A percentile compares a stretch with the other conserved stretches of the same genome.
phyloP scores from a whole-genome alignment of 140 eudicot species.

The Cichorium intybus region DNA sequence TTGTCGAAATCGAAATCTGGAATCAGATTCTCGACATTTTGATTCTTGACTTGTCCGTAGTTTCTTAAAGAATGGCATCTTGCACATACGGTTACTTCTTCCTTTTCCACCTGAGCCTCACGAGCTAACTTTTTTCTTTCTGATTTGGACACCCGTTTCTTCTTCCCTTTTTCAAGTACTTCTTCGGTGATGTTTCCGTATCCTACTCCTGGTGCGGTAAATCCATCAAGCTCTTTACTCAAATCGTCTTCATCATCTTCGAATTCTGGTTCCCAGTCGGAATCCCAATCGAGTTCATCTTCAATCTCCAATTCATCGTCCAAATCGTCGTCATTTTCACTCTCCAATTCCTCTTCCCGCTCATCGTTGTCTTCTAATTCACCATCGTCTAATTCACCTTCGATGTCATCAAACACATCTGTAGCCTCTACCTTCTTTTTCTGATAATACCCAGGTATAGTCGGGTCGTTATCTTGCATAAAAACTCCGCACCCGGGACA shows the following conservation, averaged over 20 bases:
- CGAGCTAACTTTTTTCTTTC: slow-evolving; percentile 76
- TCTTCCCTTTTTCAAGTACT: slow-evolving; percentile 52
- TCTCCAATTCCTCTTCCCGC: slow-evolving; percentile 33
- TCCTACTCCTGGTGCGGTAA: slow-evolving; percentile 70
- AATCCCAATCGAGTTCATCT: slow-evolving; percentile 59
- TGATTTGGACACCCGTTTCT: slow-evolving; percentile 60
- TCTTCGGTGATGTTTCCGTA: slow-evolving; percentile 87
- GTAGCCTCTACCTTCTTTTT: slow-evolving; percentile 47
- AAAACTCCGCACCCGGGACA: slow-evolving; percentile 98
- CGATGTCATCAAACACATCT: slow-evolving; percentile 31
- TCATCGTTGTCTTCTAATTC: slow-evolving; percentile 38
- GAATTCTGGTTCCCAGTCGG: slow-evolving; percentile 60
- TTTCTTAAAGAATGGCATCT: slow-evolving; percentile 91
- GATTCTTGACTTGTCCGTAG: slow-evolving; percentile 91
- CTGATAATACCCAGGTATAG: slow-evolving; percentile 78
- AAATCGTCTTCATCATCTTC: slow-evolving; percentile 55
- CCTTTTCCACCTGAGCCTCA: slow-evolving; percentile 56
- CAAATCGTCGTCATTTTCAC: slow-evolving; percentile 28
- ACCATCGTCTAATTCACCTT: slow-evolving; percentile 35
- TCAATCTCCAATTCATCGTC: slow-evolving; percentile 34
- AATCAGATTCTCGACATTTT: slow-evolving; percentile 77
- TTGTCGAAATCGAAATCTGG: slow-evolving; percentile 95
- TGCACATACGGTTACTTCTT: slow-evolving; percentile 90
- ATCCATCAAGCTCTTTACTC: slow-evolving; percentile 62
- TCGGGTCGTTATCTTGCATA: slow-evolving; percentile 90